These are phyloP conservation scores for Chlamydomonas eustigma DNA, from an alignment of 139 green algal genomes.

Conservation along the genomic window DNA sequence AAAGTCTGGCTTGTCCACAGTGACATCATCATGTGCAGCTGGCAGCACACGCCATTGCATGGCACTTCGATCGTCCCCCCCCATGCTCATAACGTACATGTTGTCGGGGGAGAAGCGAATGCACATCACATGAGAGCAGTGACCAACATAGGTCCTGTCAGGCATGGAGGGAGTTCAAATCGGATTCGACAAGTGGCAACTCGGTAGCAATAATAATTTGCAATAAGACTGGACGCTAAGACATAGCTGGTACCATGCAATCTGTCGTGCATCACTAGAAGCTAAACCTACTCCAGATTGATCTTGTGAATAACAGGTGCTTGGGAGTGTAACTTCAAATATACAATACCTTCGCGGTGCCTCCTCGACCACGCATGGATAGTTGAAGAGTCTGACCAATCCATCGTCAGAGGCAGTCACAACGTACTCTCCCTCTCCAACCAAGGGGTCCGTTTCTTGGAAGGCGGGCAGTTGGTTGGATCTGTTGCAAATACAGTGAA, in stretches of 20 bases:
- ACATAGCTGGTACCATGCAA: no score
- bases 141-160: slow-evolving; percentile 39
- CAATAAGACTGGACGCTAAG: no score
- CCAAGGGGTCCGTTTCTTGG: slow-evolving; percentile 30
- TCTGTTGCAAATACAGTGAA: no score
- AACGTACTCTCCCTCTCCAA: slow-evolving; percentile 24
- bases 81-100: slow-evolving; percentile 48
- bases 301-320: no score
- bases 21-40: slow-evolving; percentile 1
- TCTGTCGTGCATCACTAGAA: no score
- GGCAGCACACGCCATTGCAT: slow-evolving; percentile 45
- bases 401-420: slow-evolving; percentile 44
- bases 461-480: slow-evolving; percentile 26
- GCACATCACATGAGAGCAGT: slow-evolving; percentile 66
- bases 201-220: no score
- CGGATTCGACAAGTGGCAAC: no score
- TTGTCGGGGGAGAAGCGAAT: slow-evolving; percentile 54
- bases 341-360: slow-evolving; percentile 34
- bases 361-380: slow-evolving; percentile 57
- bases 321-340: not conserved
- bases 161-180: slow-evolving; percentile 1
- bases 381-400: slow-evolving; percentile 42
- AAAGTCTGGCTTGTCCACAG: not conserved
- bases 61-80: slow-evolving; percentile 48
- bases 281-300: no score